Evolutionary conservation across 495 filamentous ascomycete species (phyloP).

Genomic region (Penicillium ucsense): DNA sequence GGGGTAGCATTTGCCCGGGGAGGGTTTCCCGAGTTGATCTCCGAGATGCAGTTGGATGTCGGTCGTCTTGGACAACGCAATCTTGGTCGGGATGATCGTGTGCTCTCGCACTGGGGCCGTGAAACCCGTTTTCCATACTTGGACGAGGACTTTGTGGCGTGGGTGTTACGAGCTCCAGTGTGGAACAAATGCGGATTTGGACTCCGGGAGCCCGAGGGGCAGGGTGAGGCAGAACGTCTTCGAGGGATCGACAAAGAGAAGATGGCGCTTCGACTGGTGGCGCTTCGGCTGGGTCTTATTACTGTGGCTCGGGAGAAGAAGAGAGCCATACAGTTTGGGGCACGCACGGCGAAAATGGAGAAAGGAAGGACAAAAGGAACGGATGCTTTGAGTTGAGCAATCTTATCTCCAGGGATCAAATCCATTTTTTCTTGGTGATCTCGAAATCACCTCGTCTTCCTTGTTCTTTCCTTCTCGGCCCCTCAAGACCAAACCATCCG

Average conservation of each 20-base stretch:
- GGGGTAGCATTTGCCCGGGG: slow-evolving; percentile 58
- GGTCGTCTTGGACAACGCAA: slow-evolving; percentile 83
- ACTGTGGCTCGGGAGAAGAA: slow-evolving; percentile 78
- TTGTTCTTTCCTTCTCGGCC: not conserved
- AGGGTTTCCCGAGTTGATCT: slow-evolving; percentile 61
- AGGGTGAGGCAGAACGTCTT: not conserved
- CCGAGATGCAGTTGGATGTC: slow-evolving; percentile 82
- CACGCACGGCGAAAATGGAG: slow-evolving; percentile 81
- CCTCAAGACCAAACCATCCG: not conserved
- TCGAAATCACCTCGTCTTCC: not conserved
- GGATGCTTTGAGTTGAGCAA: slow-evolving; percentile 29
- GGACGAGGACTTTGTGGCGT: slow-evolving; percentile 75
- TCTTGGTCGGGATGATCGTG: slow-evolving; percentile 85
- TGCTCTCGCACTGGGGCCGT: slow-evolving; percentile 80
- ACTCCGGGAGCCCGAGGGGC: slow-evolving; percentile 3
- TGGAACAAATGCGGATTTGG: slow-evolving; percentile 83
- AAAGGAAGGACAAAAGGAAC: slow-evolving; percentile 64
- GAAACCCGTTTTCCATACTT: slow-evolving; percentile 90
- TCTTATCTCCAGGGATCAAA: not conserved
- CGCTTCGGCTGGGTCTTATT: slow-evolving; percentile 60
- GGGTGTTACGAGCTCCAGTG: slow-evolving; percentile 63
- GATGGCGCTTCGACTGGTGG: slow-evolving; percentile 68
- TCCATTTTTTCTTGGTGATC: not conserved
- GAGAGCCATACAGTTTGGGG: slow-evolving; percentile 82
- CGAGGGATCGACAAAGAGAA: slow-evolving; percentile 65